Conservation (phyloP, 2,329 filamentous ascomycete species). For the Ophiostoma quercus region DNA sequence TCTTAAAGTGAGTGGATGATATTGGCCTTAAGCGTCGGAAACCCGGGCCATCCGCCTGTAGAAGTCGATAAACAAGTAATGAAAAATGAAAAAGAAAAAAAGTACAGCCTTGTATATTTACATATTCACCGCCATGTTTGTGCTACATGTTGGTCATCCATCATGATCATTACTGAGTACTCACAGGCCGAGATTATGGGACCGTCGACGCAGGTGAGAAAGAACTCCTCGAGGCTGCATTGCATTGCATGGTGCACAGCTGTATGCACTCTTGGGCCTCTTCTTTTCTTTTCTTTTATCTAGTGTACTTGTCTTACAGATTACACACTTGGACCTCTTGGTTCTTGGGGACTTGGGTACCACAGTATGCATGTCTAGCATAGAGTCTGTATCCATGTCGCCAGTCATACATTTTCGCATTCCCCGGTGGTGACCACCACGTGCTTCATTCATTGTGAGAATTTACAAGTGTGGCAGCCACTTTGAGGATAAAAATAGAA, state of each 20-base stretch:
- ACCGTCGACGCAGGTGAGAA: neutral
- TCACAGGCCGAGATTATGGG: constrained; percentile 3
- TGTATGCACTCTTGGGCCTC: neutral
- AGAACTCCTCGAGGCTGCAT: constrained; percentile 6
- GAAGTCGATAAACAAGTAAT: neutral
- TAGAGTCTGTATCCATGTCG: neutral
- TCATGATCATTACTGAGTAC: too few relatives aligned
- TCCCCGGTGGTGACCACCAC: neutral
- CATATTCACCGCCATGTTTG: neutral
- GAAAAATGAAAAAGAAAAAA: neutral
- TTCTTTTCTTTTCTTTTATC: neutral
- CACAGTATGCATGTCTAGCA: neutral
- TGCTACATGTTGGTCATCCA: neutral
- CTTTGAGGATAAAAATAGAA: neutral
- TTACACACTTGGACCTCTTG: too few relatives aligned
- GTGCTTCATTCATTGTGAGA: neutral
- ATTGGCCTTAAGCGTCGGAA: neutral
- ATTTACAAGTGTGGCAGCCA: neutral
- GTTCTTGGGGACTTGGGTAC: neutral
- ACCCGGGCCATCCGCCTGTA: neutral
- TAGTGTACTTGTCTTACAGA: neutral
- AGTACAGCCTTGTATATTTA: neutral
- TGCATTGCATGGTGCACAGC: constrained; percentile 1
- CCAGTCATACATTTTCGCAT: neutral
- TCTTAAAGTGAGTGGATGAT: neutral